Percentiles rank a stretch among this genome's conserved stretches.
phyloP scores from a whole-genome alignment of 2,329 filamentous ascomycete species.

The Aspergillus sp. region DNA sequence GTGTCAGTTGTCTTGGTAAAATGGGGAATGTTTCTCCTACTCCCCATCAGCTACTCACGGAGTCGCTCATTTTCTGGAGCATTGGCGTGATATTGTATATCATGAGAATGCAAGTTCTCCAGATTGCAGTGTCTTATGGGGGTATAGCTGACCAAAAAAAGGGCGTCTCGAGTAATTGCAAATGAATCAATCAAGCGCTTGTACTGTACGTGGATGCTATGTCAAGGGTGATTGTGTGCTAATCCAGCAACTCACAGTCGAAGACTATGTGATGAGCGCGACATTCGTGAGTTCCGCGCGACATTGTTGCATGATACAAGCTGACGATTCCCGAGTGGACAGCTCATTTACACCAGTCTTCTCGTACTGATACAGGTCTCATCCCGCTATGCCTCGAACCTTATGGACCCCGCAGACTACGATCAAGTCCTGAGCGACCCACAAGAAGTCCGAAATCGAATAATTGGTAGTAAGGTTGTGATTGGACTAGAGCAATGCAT shows the following conservation, averaged over 20 bases:
- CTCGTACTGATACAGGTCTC: slow-evolving; percentile 40
- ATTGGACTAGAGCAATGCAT: slow-evolving; percentile 52
- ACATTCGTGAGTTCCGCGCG: slow-evolving; percentile 33
- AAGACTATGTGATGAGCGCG: slow-evolving; percentile 40
- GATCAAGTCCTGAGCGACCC: slow-evolving; percentile 31
- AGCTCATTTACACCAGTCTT: slow-evolving; percentile 38
- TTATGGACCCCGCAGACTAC: slow-evolving; percentile 38
- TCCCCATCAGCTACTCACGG: slow-evolving; percentile 18
- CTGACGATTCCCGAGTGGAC: not conserved
- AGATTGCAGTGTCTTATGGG: not conserved
- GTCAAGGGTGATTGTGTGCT: not conserved
- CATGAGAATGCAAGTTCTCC: not conserved
- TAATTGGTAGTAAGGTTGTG: slow-evolving; percentile 51
- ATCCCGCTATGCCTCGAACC: slow-evolving; percentile 37
- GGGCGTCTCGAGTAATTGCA: slow-evolving; percentile 27
- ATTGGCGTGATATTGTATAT: slow-evolving; percentile 15
- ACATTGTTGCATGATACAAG: not conserved
- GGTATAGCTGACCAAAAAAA: slow-evolving; percentile 5
- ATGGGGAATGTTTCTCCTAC: slow-evolving; percentile 22
- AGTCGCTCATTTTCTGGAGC: slow-evolving; percentile 29
- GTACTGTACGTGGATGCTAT: slow-evolving; percentile 22
- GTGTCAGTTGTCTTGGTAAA: not conserved
- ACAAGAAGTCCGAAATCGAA: slow-evolving; percentile 43
- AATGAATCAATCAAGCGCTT: slow-evolving; percentile 30
- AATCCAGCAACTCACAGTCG: slow-evolving; percentile 20